These are phyloP conservation scores for Rhodotorula paludigena DNA, from an alignment of 768 basidiomycete species.

Conservation along the genomic window DNA sequence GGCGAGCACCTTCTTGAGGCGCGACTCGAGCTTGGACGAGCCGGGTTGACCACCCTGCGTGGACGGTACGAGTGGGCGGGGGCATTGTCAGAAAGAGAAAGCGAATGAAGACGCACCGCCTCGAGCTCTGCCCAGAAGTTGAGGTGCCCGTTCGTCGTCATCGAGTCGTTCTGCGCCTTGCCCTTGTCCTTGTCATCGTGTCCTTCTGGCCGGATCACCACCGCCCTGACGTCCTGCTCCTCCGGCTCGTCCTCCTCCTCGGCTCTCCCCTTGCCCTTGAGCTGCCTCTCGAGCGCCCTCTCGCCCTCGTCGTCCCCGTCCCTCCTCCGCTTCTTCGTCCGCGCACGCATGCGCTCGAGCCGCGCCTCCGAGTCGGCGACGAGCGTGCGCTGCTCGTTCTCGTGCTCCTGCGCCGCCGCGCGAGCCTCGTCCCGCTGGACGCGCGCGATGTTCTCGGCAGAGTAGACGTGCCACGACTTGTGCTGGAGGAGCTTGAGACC, in stretches of 20 bases:
- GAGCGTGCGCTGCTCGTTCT: constrained; percentile 5
- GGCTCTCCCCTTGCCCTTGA: background rate
- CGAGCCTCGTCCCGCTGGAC: constrained; percentile 33
- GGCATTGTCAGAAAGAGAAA: background rate
- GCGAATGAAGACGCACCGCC: background rate
- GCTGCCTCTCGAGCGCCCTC: constrained; percentile 14
- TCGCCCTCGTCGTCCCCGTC: constrained; percentile 13
- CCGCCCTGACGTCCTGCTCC: constrained; percentile 12
- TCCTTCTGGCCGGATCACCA: background rate
- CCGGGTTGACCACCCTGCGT: background rate
- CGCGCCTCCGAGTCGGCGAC: constrained; percentile 31
- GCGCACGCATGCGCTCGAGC: constrained; percentile 25
- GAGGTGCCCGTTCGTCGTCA: constrained; percentile 22
- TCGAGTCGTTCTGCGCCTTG: constrained; percentile 6
- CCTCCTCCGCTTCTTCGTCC: background rate
- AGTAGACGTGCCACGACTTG: constrained; percentile 36
- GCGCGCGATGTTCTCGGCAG: constrained; percentile 28
- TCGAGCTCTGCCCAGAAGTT: constrained; percentile 39
- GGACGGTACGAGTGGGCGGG: background rate
- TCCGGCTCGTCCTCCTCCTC: background rate
- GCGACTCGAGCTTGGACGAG: background rate
- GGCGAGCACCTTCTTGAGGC: constrained; percentile 4
- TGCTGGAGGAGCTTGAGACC: constrained; percentile 30
- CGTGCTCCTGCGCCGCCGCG: constrained; percentile 4
- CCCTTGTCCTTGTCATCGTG: background rate